These are phyloP conservation scores for Phytophthora meadii DNA, from an alignment of 352 stramenopile genomes.

Conservation along the genomic window DNA sequence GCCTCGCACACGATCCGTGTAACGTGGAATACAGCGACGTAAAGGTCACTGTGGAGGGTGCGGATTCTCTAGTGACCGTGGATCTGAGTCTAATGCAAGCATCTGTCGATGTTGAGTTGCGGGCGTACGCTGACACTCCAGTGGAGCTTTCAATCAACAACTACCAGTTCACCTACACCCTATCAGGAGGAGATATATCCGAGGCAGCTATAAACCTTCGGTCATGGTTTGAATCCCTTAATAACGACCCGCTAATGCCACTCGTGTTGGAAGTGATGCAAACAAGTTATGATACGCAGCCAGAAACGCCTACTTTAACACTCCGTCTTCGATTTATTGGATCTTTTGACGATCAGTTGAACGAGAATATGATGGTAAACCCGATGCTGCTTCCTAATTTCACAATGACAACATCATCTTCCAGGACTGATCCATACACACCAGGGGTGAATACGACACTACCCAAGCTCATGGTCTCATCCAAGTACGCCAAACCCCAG, in stretches of 20 bases:
- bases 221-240: conserved; percentile 3
- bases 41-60: too few relatives aligned
- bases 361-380: conserved; percentile 17
- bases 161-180: background rate
- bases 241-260: background rate
- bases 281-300: background rate
- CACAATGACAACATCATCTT: background rate
- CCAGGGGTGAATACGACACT: background rate
- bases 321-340: conserved; percentile 8
- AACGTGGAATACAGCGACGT: conserved; percentile 22
- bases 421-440: background rate
- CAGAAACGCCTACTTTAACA: background rate
- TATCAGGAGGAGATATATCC: background rate
- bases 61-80: too few relatives aligned
- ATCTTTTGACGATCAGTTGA: conserved; percentile 2
- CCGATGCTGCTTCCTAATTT: conserved; percentile 8
- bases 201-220: background rate
- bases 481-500: conserved; percentile 3
- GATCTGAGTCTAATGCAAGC: background rate
- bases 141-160: conserved; percentile 2
- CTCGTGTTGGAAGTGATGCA: conserved; percentile 4
- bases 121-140: conserved; percentile 3
- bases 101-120: conserved; percentile 6
- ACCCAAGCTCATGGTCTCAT: conserved; percentile 6
- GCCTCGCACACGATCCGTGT: conserved; percentile 11